Percentiles rank a stretch among this genome's conserved stretches.
phyloP scores from a whole-genome alignment of 2,329 filamentous ascomycete species.

The Coniochaeta prunicola region DNA sequence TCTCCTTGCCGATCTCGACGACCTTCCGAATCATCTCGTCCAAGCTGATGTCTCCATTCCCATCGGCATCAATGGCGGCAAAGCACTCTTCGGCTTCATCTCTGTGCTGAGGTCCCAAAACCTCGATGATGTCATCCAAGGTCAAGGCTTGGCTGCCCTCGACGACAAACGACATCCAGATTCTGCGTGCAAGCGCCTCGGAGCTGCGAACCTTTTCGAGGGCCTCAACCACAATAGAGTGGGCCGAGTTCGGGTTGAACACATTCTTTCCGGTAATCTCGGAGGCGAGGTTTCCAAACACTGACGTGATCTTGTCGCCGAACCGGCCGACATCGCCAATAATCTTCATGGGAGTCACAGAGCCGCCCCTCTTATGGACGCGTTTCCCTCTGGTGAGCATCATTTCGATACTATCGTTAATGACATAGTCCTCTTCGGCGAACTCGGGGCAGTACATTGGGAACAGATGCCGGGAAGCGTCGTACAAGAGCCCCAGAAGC shows the following conservation, averaged over 20 bases:
- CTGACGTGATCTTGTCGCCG: conserved; percentile 88
- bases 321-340: conserved; percentile 72
- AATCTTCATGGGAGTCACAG: conserved; percentile 69
- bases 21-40: conserved; percentile 93
- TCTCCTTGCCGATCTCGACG: conserved; percentile 73
- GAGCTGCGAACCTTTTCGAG: conserved; percentile 77
- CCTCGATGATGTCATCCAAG: conserved; percentile 76
- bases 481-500: conserved; percentile 78
- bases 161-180: conserved; percentile 97
- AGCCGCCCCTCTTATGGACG: conserved; percentile 43
- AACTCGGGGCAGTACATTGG: conserved; percentile 92
- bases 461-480: conserved; percentile 81
- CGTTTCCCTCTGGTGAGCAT: conserved; percentile 49
- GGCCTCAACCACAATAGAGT: conserved; percentile 83
- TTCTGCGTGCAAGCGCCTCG: conserved; percentile 85
- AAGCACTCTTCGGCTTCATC: conserved; percentile 84
- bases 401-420: conserved; percentile 75
- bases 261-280: conserved; percentile 95
- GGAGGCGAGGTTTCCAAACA: conserved; percentile 86
- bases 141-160: conserved; percentile 78
- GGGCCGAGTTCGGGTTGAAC: conserved; percentile 85
- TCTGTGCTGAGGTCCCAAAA: conserved; percentile 68
- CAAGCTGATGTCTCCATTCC: conserved; percentile 88
- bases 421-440: conserved; percentile 82
- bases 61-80: conserved; percentile 70